Evolutionary conservation across 169 alveolate genomes (phyloP), one percentile per base, ranked within the genome.

Genomic region (Plasmodium gaboni): DNA sequence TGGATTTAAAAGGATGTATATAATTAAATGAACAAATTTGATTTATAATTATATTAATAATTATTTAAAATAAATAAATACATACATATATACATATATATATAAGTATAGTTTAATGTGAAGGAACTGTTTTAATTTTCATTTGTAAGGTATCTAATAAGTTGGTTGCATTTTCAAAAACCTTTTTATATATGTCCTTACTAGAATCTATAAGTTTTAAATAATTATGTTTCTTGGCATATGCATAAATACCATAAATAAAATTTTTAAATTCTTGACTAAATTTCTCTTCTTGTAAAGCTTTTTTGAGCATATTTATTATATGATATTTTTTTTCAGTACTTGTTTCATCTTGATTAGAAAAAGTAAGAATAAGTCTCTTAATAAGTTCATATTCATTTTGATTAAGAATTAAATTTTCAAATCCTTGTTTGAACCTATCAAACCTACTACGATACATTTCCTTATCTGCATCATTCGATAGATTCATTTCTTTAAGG

Each of bases 201-300:
- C 32, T 28, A 6, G 55, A 9, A 28, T 26, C 13, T n/a, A 4
- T 28, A 24, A 17, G 59, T 42, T 64, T 42, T 67, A 74, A 74
- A 38, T 74, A 60, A 51, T 15, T 73, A 38, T 73, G 59, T 0
- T 60, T 28, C 28, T 57, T 73, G 10, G 87, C 70, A 73, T 57
- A 73, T n/a, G 61, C 72, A 44, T 73, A 73, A 8, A 73, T 38
- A 61, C 72, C 73, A 73, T 55, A 55, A 51, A 38, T 24, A n/a
- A 73, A 32, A 63, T 57, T 73, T 44, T 73, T 42, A 32, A 57
- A 73, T 19, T 67, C 59, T 28, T 67, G 24, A 32, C 59, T 24
- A 67, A 67, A 67, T 38, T 28, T 28, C 2, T 67, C 17, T 32
- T 67, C 74, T n/a, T 38, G 13, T 32, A 67, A 67, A 32, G 26